Base-by-base conservation (phyloP, 2,329 filamentous ascomycete genomes). In the Tolypocladium cylindrosporum region DNA sequence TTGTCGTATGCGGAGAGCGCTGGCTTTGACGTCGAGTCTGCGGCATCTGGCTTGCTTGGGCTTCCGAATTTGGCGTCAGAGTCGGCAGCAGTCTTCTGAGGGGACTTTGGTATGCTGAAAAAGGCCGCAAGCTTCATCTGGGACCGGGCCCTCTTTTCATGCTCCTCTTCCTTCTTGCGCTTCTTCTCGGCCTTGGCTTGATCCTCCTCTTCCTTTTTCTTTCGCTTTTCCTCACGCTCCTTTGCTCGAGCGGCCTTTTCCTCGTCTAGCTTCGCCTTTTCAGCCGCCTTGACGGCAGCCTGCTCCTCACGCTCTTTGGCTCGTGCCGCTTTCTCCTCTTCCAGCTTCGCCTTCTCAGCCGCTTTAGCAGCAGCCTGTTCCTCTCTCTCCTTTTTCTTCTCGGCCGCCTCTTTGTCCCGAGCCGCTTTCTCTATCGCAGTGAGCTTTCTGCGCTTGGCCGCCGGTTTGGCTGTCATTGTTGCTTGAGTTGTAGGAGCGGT, bases 1-100 rank as follows among this genome's bases (percentile, higher is more conserved):
- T 84, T 85, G 21, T 88, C 76, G 63, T 90, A 92, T 51, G 83
- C 79, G 0, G 81, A 79, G 55, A 63, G 67, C 34, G 60, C 56
- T n/a, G 57, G 41, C 39, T 66, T 63, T 9, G 45, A 55, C 9
- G 59, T 34, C 27, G 55, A n/a, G 41, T 62, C 66, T 14, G 55
- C 43, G 14, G 60, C 58, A 42, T 65, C 60, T 9, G 61, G 57
- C 62, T 75, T 69, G 50, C 62, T 57, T 55, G 72, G 64, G 42
- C 69, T 70, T 8, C 55, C 60, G 2, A 62, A 63, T 42, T 68
- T 71, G 40, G 68, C 59, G 21, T 58, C 62, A 3, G 67, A 63
- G 34, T 71, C 70, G 54, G 69, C 65, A 4, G 71, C 68, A 43
- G 70, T 64, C 63, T 79, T 81, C 57, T 75, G 75, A 6, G 76